Evolutionary conservation across 2,329 filamentous ascomycete genomes (phyloP).

Genomic region (Tolypocladium ophioglossoides): DNA sequence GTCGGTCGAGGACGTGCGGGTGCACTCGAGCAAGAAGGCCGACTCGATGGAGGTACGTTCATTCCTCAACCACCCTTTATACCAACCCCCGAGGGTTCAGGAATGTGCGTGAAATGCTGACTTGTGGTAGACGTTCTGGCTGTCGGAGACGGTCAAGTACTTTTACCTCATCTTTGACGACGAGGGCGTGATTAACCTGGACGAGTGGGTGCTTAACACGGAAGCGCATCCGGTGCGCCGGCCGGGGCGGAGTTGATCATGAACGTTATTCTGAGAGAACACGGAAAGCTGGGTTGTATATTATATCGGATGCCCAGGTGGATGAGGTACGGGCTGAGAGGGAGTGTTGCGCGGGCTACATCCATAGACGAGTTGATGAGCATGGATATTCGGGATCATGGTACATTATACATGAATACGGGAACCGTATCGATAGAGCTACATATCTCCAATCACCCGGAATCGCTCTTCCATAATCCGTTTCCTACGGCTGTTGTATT

Average conservation of each 20-base stretch:
- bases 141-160: conserved; percentile 69
- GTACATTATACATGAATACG: not conserved
- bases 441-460: not conserved
- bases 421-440: not conserved
- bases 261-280: no score
- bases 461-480: not conserved
- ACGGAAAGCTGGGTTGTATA: not conserved
- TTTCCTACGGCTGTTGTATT: no score
- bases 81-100: not conserved
- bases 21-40: conserved; percentile 19
- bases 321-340: conserved; percentile 1
- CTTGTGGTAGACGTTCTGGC: conserved; percentile 48
- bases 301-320: not conserved
- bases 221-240: conserved; percentile 41
- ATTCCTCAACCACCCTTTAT: not conserved
- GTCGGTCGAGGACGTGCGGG: conserved; percentile 25
- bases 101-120: not conserved
- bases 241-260: conserved; percentile 9
- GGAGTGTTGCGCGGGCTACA: not conserved
- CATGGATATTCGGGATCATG: not conserved
- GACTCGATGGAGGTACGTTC: conserved; percentile 53
- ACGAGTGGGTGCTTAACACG: conserved; percentile 58
- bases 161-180: conserved; percentile 65
- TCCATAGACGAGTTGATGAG: not conserved
- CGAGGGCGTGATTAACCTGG: conserved; percentile 51